phyloP scores from a whole-genome alignment of 306 rosid species.

The Dryas alaskensis region DNA sequence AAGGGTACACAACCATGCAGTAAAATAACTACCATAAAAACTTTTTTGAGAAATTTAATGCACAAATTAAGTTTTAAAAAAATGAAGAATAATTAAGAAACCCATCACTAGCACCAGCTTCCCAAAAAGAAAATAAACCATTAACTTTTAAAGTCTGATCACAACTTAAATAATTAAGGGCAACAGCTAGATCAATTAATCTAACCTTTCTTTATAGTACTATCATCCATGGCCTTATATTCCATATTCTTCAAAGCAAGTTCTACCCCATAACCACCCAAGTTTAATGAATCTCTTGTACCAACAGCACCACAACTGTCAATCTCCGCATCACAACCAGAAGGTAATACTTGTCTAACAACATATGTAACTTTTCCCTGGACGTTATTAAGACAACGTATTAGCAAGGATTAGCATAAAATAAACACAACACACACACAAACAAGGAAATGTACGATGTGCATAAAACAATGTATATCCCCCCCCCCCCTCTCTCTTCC shows the following conservation, averaged over 20 bases:
- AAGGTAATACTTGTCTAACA: conserved; percentile 69
- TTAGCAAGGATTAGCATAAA: conserved; percentile 20
- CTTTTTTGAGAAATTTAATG: background rate
- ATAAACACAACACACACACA: background rate
- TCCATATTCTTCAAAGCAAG: conserved; percentile 99
- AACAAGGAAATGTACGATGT: background rate
- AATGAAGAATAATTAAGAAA: conserved; percentile 1
- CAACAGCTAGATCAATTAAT: conserved; percentile 19
- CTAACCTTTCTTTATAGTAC: conserved; percentile 81
- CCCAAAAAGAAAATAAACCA: conserved; percentile 21
- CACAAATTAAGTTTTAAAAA: background rate
- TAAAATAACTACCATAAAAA: background rate
- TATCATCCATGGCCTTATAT: conserved; percentile 94
- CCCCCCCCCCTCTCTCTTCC: background rate
- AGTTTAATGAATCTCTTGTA: conserved; percentile 63
- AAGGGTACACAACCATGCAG: background rate
- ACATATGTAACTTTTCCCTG: conserved; percentile 87
- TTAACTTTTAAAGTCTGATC: conserved; percentile 17
- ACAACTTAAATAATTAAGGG: conserved; percentile 4
- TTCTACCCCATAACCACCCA: conserved; percentile 98
- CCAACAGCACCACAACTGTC: conserved; percentile 86
- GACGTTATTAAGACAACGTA: conserved; percentile 22
- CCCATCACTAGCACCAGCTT: conserved; percentile 13
- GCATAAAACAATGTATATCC: background rate
- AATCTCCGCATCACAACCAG: conserved; percentile 66